Evolutionary conservation across 140 eudicot species (phyloP).

Genomic region (Bidens hawaiensis): DNA sequence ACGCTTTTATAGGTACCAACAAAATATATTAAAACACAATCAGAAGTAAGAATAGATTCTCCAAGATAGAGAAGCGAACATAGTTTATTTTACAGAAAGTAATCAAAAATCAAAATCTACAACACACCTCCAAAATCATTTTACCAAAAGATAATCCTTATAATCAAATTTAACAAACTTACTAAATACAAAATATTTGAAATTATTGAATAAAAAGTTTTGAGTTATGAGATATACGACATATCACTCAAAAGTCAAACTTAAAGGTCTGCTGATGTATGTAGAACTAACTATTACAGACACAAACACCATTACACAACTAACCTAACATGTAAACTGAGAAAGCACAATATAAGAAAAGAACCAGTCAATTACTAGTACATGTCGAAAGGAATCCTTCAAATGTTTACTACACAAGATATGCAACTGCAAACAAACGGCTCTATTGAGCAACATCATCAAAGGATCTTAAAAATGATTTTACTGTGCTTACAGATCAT

Average conservation of each 20-base stretch:
- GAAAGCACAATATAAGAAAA: not conserved
- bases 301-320: not conserved
- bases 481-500: constrained; percentile 4
- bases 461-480: constrained; percentile 10
- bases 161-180: too few relatives aligned
- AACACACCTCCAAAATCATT: too few relatives aligned
- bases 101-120: too few relatives aligned
- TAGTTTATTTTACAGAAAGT: too few relatives aligned
- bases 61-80: too few relatives aligned
- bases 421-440: not conserved
- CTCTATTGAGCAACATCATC: constrained; percentile 1
- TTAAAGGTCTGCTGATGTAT: not conserved
- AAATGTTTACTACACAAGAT: not conserved
- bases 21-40: too few relatives aligned
- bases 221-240: too few relatives aligned
- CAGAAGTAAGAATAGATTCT: too few relatives aligned
- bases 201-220: too few relatives aligned
- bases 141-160: too few relatives aligned
- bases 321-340: not conserved
- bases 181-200: too few relatives aligned
- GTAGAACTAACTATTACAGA: not conserved
- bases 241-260: not conserved
- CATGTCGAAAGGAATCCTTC: not conserved
- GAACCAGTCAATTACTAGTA: not conserved
- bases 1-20: too few relatives aligned